phyloP scores from a whole-genome alignment of 768 basidiomycete genomes.

The Guyanaporus albipodus region DNA sequence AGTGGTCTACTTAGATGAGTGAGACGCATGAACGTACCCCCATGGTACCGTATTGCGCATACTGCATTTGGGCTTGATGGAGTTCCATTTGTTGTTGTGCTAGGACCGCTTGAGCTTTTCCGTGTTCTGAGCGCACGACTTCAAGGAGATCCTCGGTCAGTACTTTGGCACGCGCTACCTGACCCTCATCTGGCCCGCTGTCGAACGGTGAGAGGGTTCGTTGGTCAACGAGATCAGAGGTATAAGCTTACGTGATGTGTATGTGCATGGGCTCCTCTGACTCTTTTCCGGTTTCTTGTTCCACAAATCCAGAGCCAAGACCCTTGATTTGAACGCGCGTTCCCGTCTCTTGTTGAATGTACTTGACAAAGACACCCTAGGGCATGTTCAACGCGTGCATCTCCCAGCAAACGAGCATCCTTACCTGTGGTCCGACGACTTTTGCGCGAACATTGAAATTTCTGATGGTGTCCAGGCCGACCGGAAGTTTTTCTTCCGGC shows the following conservation, averaged over 20 bases:
- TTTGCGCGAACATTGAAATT: conserved; percentile 99
- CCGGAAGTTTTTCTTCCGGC: conserved; percentile 94
- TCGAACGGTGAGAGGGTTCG: conserved; percentile 1
- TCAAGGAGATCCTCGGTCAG: conserved; percentile 85
- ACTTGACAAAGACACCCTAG: conserved; percentile 93
- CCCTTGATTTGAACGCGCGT: conserved; percentile 98
- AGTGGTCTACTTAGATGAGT: background rate
- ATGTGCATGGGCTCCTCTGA: conserved; percentile 89
- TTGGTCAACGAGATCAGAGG: conserved; percentile 16
- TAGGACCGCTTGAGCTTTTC: conserved; percentile 63
- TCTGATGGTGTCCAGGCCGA: conserved; percentile 83
- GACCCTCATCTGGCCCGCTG: conserved; percentile 78
- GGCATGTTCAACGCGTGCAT: background rate
- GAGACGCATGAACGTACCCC: conserved; percentile 37
- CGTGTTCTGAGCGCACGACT: conserved; percentile 86
- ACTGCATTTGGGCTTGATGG: conserved; percentile 78
- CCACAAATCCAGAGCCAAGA: conserved; percentile 89
- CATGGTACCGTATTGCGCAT: conserved; percentile 67
- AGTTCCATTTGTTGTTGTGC: conserved; percentile 83
- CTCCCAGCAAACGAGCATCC: conserved; percentile 19
- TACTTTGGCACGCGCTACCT: conserved; percentile 82
- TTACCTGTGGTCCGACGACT: conserved; percentile 89
- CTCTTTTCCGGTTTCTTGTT: conserved; percentile 84
- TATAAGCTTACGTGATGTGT: conserved; percentile 70
- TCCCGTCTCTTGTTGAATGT: conserved; percentile 94